Evolutionary conservation across 1,139 yeast species (phyloP).

Genomic region (Magnusiomyces sp.): DNA sequence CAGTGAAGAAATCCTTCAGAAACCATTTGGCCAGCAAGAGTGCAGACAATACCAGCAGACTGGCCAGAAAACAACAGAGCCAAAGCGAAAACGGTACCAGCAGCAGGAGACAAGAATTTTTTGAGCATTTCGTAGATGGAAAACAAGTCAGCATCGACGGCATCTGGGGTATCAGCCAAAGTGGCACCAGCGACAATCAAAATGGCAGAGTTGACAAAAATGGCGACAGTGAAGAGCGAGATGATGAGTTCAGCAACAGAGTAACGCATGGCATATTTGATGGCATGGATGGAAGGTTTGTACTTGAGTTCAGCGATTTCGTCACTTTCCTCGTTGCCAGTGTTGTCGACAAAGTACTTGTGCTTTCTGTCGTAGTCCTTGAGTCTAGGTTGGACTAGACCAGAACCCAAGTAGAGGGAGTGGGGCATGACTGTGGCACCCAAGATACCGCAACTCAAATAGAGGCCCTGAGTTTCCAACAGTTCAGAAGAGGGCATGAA

Average conservation of each 20-base stretch:
- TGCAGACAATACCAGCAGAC: conserved; percentile 79
- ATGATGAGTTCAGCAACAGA: conserved; percentile 56
- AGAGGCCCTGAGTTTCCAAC: conserved; percentile 55
- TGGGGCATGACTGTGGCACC: conserved; percentile 88
- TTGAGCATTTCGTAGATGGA: conserved; percentile 56
- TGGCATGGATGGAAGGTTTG: conserved; percentile 53
- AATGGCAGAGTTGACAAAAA: conserved; percentile 73
- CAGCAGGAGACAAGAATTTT: conserved; percentile 53
- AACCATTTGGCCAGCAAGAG: conserved; percentile 81
- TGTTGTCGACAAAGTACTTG: conserved; percentile 26
- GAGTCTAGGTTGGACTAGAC: conserved; percentile 64
- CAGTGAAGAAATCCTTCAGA: conserved; percentile 76
- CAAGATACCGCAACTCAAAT: conserved; percentile 66
- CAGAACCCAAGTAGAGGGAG: conserved; percentile 65
- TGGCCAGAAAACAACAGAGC: conserved; percentile 72
- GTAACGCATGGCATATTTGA: conserved; percentile 55
- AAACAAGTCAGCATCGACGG: conserved; percentile 64
- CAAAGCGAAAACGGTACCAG: conserved; percentile 69
- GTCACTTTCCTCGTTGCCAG: conserved; percentile 31
- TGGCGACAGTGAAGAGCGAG: conserved; percentile 65
- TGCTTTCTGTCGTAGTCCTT: conserved; percentile 45
- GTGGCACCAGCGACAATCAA: conserved; percentile 70
- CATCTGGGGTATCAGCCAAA: conserved; percentile 50
- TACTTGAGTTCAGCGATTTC: conserved; percentile 23
- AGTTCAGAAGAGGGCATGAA: conserved; percentile 58